Evolutionary conservation across 257 asterid species (phyloP).

Genomic region (Thymus quinquecostatus): DNA sequence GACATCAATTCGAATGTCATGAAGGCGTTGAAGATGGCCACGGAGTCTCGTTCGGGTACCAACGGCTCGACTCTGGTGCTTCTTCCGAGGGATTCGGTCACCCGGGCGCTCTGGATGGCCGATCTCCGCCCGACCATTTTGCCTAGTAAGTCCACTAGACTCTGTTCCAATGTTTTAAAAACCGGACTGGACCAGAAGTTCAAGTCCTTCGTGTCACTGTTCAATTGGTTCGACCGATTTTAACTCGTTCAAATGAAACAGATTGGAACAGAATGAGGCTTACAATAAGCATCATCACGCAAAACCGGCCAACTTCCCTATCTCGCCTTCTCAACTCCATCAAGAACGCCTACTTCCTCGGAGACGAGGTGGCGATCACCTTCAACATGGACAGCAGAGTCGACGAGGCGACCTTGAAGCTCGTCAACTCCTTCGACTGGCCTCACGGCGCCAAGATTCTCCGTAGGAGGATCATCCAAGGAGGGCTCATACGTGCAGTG

Average conservation of each 20-base stretch:
- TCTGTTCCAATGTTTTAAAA: no score
- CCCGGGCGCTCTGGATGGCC: conserved; percentile 89
- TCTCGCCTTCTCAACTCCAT: conserved; percentile 80
- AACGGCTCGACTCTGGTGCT: conserved; percentile 52
- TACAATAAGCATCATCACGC: conserved; percentile 80
- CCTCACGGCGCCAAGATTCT: conserved; percentile 80
- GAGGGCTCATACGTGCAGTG: conserved; percentile 90
- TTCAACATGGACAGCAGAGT: conserved; percentile 95
- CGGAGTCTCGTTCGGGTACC: conserved; percentile 37
- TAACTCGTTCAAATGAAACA: conserved; percentile 34
- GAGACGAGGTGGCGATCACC: conserved; percentile 75
- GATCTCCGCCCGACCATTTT: conserved; percentile 85
- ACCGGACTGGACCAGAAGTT: no score
- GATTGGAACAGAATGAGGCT: conserved; percentile 91
- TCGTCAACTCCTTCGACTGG: conserved; percentile 75
- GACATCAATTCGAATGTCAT: conserved; percentile 63
- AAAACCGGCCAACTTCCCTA: conserved; percentile 69
- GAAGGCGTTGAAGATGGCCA: conserved; percentile 83
- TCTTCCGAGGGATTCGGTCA: conserved; percentile 62
- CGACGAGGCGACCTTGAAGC: conserved; percentile 70
- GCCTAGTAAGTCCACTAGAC: conserved; percentile 57
- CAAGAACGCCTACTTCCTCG: conserved; percentile 69
- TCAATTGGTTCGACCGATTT: not conserved
- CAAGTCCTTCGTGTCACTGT: no score
- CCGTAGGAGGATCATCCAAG: conserved; percentile 87